A percentile compares a stretch with the other conserved stretches of the same genome.
These are phyloP conservation scores for Populus simonii DNA, from an alignment of 345 rosid species.

Conservation along the genomic window DNA sequence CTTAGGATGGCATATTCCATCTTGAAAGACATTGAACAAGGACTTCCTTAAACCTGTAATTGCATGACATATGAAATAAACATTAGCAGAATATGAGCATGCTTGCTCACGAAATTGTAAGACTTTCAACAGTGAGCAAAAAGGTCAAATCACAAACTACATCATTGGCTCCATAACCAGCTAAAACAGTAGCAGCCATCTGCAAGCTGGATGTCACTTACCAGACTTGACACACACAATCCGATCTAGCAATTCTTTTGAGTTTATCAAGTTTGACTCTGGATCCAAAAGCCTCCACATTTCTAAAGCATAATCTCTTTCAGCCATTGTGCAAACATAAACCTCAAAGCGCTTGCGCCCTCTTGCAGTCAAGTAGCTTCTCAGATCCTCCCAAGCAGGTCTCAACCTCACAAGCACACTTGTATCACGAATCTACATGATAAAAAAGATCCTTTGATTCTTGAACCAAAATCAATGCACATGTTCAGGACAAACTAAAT, in stretches of 20 bases:
- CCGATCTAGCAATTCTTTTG: slow-evolving; percentile 70
- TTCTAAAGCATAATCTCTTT: slow-evolving; percentile 95
- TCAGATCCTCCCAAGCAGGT: slow-evolving; percentile 97
- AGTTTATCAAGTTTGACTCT: slow-evolving; percentile 77
- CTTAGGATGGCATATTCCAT: slow-evolving; percentile 90
- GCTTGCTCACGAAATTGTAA: neutral
- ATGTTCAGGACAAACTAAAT: neutral
- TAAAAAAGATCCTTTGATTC: neutral
- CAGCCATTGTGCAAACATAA: slow-evolving; percentile 99
- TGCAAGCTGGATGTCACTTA: slow-evolving; percentile 28
- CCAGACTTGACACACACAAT: slow-evolving; percentile 97
- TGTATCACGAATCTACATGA: slow-evolving; percentile 82
- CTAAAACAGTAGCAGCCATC: slow-evolving; percentile 10
- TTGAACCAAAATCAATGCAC: slow-evolving; percentile 12
- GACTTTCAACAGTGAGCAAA: neutral
- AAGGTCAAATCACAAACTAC: neutral
- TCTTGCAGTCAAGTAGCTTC: slow-evolving; percentile 87
- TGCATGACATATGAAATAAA: neutral
- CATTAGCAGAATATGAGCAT: neutral
- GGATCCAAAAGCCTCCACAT: slow-evolving; percentile 99
- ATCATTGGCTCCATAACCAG: slow-evolving; percentile 6
- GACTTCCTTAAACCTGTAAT: slow-evolving; percentile 76
- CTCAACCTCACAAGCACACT: slow-evolving; percentile 98
- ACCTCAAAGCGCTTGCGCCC: slow-evolving; percentile 99
- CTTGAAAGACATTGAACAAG: slow-evolving; percentile 79